A percentile compares a stretch with the other conserved stretches of the same genome.
These are phyloP conservation scores for Clonostachys rosea DNA, from an alignment of 2,329 filamentous ascomycete species.

Conservation along the genomic window DNA sequence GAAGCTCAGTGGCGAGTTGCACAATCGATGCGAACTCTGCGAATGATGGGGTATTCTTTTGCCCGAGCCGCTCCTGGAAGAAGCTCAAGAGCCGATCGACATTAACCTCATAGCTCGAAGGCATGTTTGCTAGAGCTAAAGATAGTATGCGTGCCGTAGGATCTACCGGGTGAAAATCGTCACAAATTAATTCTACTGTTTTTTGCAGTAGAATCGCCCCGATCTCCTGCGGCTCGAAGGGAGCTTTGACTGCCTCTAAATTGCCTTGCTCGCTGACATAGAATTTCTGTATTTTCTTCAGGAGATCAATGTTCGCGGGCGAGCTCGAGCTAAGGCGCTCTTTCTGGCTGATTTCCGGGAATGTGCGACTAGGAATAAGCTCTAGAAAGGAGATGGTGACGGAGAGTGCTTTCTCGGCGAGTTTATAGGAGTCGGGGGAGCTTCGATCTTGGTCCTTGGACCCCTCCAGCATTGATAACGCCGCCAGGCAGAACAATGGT, in stretches of 20 bases:
- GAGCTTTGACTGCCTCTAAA: constrained; percentile 55
- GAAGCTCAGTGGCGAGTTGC: constrained; percentile 53
- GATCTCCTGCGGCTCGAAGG: constrained; percentile 50
- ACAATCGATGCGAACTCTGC: constrained; percentile 53
- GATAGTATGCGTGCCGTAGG: constrained; percentile 53
- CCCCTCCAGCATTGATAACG: constrained; percentile 63
- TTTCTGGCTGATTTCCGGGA: constrained; percentile 26
- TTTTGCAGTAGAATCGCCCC: constrained; percentile 62
- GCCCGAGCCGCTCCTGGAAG: constrained; percentile 41
- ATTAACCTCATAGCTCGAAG: constrained; percentile 35
- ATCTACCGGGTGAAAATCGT: constrained; percentile 20
- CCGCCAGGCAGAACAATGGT: constrained; percentile 55
- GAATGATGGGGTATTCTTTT: constrained; percentile 37
- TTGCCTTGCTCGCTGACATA: constrained; percentile 69
- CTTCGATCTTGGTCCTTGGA: constrained; percentile 29
- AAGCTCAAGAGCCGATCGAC: constrained; percentile 42
- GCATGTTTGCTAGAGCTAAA: constrained; percentile 48
- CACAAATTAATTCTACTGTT: constrained; percentile 39
- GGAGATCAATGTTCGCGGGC: constrained; percentile 38
- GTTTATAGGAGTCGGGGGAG: constrained; percentile 21
- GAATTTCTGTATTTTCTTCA: constrained; percentile 59
- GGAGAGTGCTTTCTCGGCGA: constrained; percentile 28
- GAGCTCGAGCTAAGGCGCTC: constrained; percentile 4
- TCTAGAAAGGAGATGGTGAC: constrained; percentile 56
- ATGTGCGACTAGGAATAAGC: constrained; percentile 60